Base-by-base conservation (phyloP, 495 filamentous ascomycete species). In the Penicillium odoratum region DNA sequence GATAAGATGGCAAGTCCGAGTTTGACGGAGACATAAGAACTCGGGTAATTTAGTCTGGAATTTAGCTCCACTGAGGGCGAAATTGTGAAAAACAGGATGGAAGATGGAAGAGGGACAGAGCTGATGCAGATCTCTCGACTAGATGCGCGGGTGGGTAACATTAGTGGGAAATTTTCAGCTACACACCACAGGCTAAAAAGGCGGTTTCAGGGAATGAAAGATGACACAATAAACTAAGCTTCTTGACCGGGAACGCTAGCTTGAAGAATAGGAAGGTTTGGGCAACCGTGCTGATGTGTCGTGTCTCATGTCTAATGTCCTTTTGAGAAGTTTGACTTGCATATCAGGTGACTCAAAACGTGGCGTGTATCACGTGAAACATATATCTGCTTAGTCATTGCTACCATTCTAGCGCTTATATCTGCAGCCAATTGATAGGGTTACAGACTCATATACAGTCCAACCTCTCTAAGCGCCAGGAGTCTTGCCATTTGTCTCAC, bases 1-100 rank as follows among this genome's bases (percentile, higher is more conserved):
- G 61, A 55, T 45, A 60, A 57, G 51, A 53, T 56, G 51, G 25
- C 57, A 50, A 16, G 48, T 58, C 57, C 48, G 28, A 16, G 48
- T 58, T 54, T 44, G 28, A 43, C 57, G 53, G 53, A 57, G 53
- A 16, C 43, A 28, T 8, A 36, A 36, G 51, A 55, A 4, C 18
- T 30, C 33, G 28, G 46, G 31, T 30, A 7, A 26, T 15, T 30
- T 7, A 3, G 15, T 7, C 26, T 48, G 13, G 28, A 2, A 48
- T 0, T 11, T 8, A 16, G 46, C 46, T 48, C 28, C 46, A 31
- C 44, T 47, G 21, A 26, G 46, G 28, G 26, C 33, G 15, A 13
- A 16, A 16, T 18, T 10, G 28, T 48, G 46, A 48, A 28, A 29
- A 31, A 48, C 46, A 11, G 46, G 13, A 48, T 48, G 45, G n/a